Conservation (phyloP, 2,329 filamentous ascomycete species). For the Colletotrichum viniferum region DNA sequence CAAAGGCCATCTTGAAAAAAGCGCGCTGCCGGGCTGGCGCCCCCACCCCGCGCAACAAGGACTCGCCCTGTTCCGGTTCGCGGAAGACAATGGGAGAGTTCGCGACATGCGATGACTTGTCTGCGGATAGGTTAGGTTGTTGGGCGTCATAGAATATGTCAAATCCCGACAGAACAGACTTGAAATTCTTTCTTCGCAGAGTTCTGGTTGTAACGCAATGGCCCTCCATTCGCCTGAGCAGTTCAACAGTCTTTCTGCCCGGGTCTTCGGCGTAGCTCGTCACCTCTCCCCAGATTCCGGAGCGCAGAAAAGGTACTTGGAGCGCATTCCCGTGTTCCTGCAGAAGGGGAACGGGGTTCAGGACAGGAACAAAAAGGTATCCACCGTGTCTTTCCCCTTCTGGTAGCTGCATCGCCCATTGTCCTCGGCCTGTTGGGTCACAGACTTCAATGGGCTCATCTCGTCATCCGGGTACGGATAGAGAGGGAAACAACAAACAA, state of each 20-base stretch:
- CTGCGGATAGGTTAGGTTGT: neutral
- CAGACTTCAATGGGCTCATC: neutral
- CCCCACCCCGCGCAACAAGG: neutral
- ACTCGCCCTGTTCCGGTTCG: conserved; percentile 12
- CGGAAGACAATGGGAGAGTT: conserved; percentile 17
- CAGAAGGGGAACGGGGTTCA: neutral
- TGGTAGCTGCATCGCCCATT: neutral
- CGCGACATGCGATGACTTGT: conserved; percentile 21
- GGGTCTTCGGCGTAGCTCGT: neutral
- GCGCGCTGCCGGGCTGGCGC: neutral
- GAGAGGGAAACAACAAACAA: neutral
- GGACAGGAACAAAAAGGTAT: neutral
- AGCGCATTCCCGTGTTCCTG: neutral
- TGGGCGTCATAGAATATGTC: neutral
- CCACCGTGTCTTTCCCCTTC: neutral
- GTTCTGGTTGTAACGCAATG: neutral
- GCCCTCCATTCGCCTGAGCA: neutral
- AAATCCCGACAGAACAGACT: conserved; percentile 3
- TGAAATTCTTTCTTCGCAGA: neutral
- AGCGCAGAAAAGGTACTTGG: neutral
- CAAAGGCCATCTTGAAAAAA: neutral
- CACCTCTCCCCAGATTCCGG: neutral
- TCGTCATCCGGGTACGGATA: neutral
- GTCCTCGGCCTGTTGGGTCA: neutral
- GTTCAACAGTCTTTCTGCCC: neutral